Evolutionary conservation across 768 basidiomycete genomes (phyloP).

Genomic region (Sporobolomyces phaffii): DNA sequence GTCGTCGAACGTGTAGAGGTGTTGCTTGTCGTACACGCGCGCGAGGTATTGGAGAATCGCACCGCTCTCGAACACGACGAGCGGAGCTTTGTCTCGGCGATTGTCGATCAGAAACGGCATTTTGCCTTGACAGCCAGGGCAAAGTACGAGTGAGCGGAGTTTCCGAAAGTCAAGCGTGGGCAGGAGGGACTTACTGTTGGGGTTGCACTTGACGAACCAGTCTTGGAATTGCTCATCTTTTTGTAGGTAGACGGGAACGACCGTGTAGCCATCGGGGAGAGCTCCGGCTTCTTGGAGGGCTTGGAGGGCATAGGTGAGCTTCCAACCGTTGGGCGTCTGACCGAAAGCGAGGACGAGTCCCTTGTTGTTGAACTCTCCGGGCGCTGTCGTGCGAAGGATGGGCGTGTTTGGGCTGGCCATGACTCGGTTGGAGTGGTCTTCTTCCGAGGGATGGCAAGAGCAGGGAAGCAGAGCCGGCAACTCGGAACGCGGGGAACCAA

Average conservation of each 20-base stretch:
- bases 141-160: neutral
- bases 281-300: conserved; percentile 23
- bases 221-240: conserved; percentile 19
- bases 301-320: conserved; percentile 14
- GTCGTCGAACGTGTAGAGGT: conserved; percentile 17
- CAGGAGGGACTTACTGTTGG: conserved; percentile 21
- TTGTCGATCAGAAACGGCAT: conserved; percentile 32
- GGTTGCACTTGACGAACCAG: conserved; percentile 26
- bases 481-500: too few relatives aligned
- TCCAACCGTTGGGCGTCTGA: conserved; percentile 27
- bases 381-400: conserved; percentile 4
- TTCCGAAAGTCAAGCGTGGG: neutral
- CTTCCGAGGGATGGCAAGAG: neutral
- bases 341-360: conserved; percentile 25
- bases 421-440: too few relatives aligned
- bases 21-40: conserved; percentile 8
- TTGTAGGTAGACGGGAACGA: conserved; percentile 2
- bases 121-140: neutral
- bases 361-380: conserved; percentile 4
- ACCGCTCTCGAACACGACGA: conserved; percentile 14
- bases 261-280: conserved; percentile 20
- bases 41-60: conserved; percentile 25
- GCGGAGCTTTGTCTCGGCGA: neutral
- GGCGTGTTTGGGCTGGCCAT: too few relatives aligned
- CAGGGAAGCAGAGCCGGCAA: neutral